These are phyloP conservation scores for Lachnellula suecica DNA, from an alignment of 2,329 filamentous ascomycete genomes.

Conservation along the genomic window DNA sequence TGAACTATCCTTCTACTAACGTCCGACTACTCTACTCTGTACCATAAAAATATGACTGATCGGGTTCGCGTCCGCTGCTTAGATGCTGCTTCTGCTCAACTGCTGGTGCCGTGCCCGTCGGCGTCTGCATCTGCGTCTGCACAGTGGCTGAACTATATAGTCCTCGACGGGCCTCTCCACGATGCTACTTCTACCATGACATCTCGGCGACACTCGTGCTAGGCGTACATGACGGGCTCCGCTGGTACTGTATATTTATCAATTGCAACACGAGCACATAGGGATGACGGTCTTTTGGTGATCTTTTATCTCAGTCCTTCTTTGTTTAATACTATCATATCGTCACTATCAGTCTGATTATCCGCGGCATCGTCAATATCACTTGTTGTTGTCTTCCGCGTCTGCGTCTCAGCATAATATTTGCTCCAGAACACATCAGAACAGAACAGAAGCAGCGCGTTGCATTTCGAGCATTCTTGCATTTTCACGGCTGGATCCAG, in stretches of 20 bases:
- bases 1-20: conserved; percentile 20
- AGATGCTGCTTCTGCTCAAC: conserved; percentile 9
- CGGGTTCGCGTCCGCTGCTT: conserved; percentile 25
- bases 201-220: conserved; percentile 26
- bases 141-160: conserved; percentile 28
- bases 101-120: conserved; percentile 20
- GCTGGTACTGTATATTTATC: conserved; percentile 27
- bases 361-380: conserved; percentile 1
- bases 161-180: conserved; percentile 21
- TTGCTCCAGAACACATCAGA: too few relatives aligned
- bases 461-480: conserved; percentile 12
- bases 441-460: conserved; percentile 1
- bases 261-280: conserved; percentile 22
- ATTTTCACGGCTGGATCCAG: conserved; percentile 31
- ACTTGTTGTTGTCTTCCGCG: conserved; percentile 3
- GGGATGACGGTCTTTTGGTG: conserved; percentile 25
- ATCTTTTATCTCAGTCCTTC: conserved; percentile 25
- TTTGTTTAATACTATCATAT: conserved; percentile 11
- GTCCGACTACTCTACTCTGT: conserved; percentile 19
- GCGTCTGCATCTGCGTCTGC: conserved; percentile 4
- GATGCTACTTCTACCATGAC: conserved; percentile 20
- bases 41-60: conserved; percentile 28
- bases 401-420: background rate
- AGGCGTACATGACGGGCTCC: conserved; percentile 20
- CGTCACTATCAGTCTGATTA: background rate